phyloP scores from a whole-genome alignment of 1,284 basidiomycete species.

The Meira nashicola region DNA sequence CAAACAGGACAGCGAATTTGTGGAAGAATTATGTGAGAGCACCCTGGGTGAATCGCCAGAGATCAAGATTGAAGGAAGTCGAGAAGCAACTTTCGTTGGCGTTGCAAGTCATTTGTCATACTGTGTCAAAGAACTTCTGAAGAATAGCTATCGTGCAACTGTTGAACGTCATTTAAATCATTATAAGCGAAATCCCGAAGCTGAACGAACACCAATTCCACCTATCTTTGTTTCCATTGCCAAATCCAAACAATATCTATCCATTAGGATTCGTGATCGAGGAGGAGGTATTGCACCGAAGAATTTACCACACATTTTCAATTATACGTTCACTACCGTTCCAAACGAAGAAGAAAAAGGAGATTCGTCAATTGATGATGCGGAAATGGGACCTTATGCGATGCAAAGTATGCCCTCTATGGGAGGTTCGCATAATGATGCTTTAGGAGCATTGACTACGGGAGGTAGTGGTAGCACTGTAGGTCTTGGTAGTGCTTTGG shows the following conservation, averaged over 20 bases:
- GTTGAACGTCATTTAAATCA: slow-evolving; percentile 29
- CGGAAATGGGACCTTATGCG: slow-evolving; percentile 66
- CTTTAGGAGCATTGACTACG: slow-evolving; percentile 59
- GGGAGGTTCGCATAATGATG: slow-evolving; percentile 65
- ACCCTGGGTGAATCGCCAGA: slow-evolving; percentile 69
- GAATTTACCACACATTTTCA: slow-evolving; percentile 74
- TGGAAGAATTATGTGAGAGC: slow-evolving; percentile 76
- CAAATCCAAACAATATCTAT: slow-evolving; percentile 63
- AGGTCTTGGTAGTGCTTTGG: slow-evolving; percentile 56
- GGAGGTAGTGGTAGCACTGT: background rate
- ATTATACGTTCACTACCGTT: slow-evolving; percentile 82
- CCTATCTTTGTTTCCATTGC: slow-evolving; percentile 67
- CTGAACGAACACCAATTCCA: slow-evolving; percentile 55
- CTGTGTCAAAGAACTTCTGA: slow-evolving; percentile 62
- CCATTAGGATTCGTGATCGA: slow-evolving; percentile 74
- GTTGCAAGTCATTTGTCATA: slow-evolving; percentile 81
- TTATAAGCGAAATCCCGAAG: background rate
- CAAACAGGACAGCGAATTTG: slow-evolving; percentile 62
- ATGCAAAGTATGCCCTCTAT: slow-evolving; percentile 60
- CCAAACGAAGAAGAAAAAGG: slow-evolving; percentile 61
- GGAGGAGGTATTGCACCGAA: slow-evolving; percentile 74
- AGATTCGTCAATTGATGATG: slow-evolving; percentile 64
- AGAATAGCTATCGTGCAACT: slow-evolving; percentile 84
- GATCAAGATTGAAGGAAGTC: slow-evolving; percentile 31
- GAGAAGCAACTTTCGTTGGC: slow-evolving; percentile 59